Evolutionary conservation across 2,329 filamentous ascomycete genomes (phyloP), one percentile per base, ranked within the genome.

Genomic region (Pyrenophora tritici-repentis): DNA sequence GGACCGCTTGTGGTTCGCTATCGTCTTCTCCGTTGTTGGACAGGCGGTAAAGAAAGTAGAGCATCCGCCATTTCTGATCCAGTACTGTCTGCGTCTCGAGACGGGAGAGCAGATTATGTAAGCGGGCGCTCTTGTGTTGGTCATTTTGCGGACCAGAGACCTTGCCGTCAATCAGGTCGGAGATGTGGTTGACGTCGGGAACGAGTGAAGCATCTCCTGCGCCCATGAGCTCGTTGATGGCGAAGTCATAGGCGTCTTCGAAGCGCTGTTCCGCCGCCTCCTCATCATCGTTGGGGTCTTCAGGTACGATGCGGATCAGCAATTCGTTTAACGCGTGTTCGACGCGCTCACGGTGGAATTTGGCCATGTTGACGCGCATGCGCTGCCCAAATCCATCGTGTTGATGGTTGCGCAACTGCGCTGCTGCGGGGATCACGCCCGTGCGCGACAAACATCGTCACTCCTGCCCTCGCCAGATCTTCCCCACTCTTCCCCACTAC

Each of bases 31-130:
- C 55, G 7, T 67, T 85, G 67, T 92, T 89, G 55, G 90, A 86
- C 40, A 97, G 83, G 64, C 90, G 86, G 71, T 94, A 89, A 35
- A 99, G 83, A 35, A 99, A 85, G 71, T 95, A 95, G 16, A 99
- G 81, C 59, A 99, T 97, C 3, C 89, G 91, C 91, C 92, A 97
- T 82, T 99, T 99, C 74, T 96, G 89, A 66, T 90, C 89, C 37
- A 99, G 81, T 5, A 97, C 92, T 0, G 92, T 92, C 59, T 97
- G 86, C n/a, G 90, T 89, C 20, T 97, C 80, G 14, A 99, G 83
- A 49, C 91, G 84, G 29, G 90, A 91, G 75, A 97, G 96, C 22
- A 99, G 83, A 68, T 96, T 95, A 18, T 91, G 88, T 75, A 97
- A 96, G 55, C 87, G 84, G 16, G 92, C 91, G 55, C 66, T 73